Percentiles rank a stretch among this genome's conserved stretches.
These are phyloP conservation scores for Lotmaria passim DNA, from an alignment of 208 protist genomes.

Conservation along the genomic window DNA sequence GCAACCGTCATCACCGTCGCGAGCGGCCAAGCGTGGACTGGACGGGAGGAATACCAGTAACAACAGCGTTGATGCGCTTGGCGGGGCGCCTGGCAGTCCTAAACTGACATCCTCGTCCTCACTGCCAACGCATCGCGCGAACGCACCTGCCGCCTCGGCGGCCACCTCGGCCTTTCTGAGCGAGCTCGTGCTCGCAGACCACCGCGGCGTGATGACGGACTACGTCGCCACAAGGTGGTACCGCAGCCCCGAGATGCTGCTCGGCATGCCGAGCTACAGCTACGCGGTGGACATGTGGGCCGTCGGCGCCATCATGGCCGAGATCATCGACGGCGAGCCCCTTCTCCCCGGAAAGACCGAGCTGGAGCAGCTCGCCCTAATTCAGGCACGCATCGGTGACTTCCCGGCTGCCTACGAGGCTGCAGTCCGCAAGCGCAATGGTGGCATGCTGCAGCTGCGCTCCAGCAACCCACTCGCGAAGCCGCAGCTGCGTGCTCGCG, in stretches of 20 bases:
- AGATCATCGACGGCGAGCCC: slow-evolving; percentile 78
- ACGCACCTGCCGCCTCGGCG: background rate
- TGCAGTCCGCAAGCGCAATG: slow-evolving; percentile 51
- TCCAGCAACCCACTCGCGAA: slow-evolving; percentile 24
- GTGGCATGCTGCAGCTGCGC: slow-evolving; percentile 35
- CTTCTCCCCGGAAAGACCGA: slow-evolving; percentile 89
- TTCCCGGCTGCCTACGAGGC: slow-evolving; percentile 56
- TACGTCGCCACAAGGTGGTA: slow-evolving; percentile 95
- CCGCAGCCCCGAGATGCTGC: slow-evolving; percentile 91
- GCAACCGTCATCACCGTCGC: background rate
- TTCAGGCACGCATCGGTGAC: slow-evolving; percentile 73
- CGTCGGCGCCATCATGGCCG: slow-evolving; percentile 91
- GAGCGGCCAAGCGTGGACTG: too few species aligned
- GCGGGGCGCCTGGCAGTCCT: background rate
- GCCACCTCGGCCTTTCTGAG: slow-evolving; percentile 31
- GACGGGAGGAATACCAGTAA: too few species aligned
- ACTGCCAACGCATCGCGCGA: background rate
- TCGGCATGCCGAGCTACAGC: slow-evolving; percentile 78
- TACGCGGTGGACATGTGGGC: slow-evolving; percentile 92
- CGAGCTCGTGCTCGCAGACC: slow-evolving; percentile 50
- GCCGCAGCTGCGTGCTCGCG: background rate
- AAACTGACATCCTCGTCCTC: background rate
- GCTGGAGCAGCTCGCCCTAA: slow-evolving; percentile 84
- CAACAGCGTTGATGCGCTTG: too few species aligned
- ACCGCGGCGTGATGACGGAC: slow-evolving; percentile 72